Evolutionary conservation across 306 rosid species (phyloP).

Genomic region (Prunus mira): DNA sequence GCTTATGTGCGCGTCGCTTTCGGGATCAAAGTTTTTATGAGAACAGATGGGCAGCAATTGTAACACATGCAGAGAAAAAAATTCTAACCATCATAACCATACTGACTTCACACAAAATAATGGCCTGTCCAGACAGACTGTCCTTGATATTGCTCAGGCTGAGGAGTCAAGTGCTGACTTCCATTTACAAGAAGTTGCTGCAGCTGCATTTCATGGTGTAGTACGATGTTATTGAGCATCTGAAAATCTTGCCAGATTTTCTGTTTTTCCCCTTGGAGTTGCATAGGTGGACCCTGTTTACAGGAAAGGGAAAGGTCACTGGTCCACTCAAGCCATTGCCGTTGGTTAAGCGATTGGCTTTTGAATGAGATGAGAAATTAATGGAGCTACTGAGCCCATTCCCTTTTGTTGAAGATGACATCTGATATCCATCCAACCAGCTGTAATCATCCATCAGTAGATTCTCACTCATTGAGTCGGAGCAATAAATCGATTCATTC

Average conservation of each 20-base stretch:
- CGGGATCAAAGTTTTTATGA: background rate
- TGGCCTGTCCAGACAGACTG: constrained; percentile 80
- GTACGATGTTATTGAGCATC: constrained; percentile 48
- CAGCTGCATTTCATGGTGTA: constrained; percentile 64
- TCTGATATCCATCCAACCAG: constrained; percentile 98
- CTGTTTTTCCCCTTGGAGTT: constrained; percentile 50
- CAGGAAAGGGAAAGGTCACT: constrained; percentile 74
- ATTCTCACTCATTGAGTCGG: constrained; percentile 52
- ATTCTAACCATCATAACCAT: constrained; percentile 57
- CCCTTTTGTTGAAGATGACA: constrained; percentile 56
- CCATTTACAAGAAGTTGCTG: constrained; percentile 54
- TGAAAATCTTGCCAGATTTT: constrained; percentile 69
- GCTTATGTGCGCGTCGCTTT: no score
- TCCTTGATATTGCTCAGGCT: constrained; percentile 86
- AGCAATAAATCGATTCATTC: constrained; percentile 37
- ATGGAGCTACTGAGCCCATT: constrained; percentile 38
- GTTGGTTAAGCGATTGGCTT: constrained; percentile 37
- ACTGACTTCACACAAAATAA: constrained; percentile 76
- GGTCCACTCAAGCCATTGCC: constrained; percentile 51
- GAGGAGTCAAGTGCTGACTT: constrained; percentile 52
- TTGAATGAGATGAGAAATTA: constrained; percentile 38
- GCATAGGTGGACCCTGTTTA: constrained; percentile 66
- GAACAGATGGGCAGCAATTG: background rate
- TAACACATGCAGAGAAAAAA: background rate
- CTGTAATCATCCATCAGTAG: constrained; percentile 78